These are phyloP conservation scores for Tanacetum coccineum DNA, from an alignment of 129 eudicot species.

Conservation along the genomic window DNA sequence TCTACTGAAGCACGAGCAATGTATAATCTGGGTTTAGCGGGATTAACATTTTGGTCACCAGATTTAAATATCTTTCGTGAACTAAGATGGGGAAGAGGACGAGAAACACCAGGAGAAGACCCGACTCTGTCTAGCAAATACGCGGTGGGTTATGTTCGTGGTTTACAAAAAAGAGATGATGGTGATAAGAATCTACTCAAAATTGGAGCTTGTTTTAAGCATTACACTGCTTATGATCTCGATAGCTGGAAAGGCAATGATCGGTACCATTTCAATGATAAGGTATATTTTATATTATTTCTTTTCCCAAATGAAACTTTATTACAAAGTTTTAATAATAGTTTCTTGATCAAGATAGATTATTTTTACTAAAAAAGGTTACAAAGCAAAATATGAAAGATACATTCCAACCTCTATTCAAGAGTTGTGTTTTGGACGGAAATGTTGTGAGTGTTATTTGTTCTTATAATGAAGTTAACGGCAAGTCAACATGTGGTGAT, in stretches of 20 bases:
- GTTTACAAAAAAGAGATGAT: neutral
- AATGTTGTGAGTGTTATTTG: constrained; percentile 1
- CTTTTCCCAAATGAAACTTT: neutral
- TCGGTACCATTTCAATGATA: neutral
- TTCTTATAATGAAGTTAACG: neutral
- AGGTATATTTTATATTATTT: neutral
- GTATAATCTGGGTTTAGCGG: neutral
- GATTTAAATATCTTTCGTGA: neutral
- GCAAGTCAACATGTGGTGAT: neutral
- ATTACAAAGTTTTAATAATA: neutral
- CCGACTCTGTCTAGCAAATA: neutral
- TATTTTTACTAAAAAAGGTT: no score
- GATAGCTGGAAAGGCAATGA: neutral
- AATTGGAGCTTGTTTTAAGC: neutral
- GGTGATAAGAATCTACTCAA: neutral
- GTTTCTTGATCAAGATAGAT: neutral
- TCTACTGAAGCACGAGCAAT: neutral
- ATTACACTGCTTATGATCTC: no score
- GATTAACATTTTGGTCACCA: neutral
- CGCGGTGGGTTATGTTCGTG: neutral
- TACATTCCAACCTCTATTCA: neutral
- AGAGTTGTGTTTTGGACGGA: no score
- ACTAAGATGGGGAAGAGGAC: neutral
- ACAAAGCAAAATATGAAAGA: neutral
- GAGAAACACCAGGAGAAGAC: constrained; percentile 2